Evolutionary conservation across 306 rosid species (phyloP).

Genomic region (Glycine latifolia): DNA sequence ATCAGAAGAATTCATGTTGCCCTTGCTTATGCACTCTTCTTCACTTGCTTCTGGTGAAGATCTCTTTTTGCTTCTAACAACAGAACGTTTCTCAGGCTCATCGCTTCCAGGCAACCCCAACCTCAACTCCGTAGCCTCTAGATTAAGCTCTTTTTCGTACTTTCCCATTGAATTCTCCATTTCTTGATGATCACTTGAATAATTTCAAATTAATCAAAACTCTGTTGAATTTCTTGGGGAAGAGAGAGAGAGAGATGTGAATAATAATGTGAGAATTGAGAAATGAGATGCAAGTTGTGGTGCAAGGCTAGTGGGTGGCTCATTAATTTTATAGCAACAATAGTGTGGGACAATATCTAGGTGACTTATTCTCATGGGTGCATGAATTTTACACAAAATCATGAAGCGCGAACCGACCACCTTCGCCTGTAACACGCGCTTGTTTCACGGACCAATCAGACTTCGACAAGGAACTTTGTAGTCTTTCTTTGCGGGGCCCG

Average conservation of each 20-base stretch:
- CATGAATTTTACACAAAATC: conserved; percentile 45
- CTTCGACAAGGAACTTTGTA: conserved; percentile 10
- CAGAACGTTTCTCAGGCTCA: conserved; percentile 43
- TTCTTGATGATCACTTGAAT: not conserved
- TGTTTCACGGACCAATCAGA: conserved; percentile 46
- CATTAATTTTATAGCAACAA: conserved; percentile 52
- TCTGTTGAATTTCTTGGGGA: not conserved
- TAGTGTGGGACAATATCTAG: conserved; percentile 51
- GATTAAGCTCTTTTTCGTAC: conserved; percentile 51
- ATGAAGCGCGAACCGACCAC: conserved; percentile 18
- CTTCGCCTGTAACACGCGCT: conserved; percentile 49
- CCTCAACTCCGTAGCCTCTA: conserved; percentile 69
- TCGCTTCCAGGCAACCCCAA: conserved; percentile 73
- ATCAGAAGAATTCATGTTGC: too few relatives aligned
- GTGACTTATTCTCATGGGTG: conserved; percentile 55
- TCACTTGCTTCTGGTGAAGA: conserved; percentile 52
- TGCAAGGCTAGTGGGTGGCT: conserved; percentile 21
- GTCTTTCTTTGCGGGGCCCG: not conserved
- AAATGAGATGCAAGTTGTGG: conserved; percentile 34
- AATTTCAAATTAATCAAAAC: not conserved
- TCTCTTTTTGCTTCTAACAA: conserved; percentile 62
- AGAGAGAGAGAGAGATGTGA: not conserved
- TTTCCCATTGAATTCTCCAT: conserved; percentile 19
- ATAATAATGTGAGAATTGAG: not conserved
- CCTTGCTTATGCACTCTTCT: conserved; percentile 37